Evolutionary conservation across 306 rosid species (phyloP).

Genomic region (Trifolium dubium): DNA sequence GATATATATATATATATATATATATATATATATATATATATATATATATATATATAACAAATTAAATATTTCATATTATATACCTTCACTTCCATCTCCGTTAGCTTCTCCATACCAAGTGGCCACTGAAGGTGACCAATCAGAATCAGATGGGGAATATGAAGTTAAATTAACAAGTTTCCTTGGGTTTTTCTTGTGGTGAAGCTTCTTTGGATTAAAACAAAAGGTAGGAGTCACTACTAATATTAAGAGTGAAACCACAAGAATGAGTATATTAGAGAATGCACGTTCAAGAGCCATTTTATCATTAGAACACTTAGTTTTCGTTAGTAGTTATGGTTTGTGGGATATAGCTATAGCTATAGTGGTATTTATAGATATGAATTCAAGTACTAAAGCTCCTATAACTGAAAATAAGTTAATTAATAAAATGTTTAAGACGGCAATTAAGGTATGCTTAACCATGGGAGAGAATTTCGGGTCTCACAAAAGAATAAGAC

Average conservation of each 20-base stretch:
- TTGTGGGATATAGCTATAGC: constrained; percentile 22
- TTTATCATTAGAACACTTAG: background rate
- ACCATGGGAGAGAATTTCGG: background rate
- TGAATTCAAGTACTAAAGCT: background rate
- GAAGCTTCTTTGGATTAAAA: constrained; percentile 47
- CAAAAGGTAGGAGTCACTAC: constrained; percentile 46
- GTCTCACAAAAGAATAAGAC: constrained; percentile 33
- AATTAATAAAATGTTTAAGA: constrained; percentile 25
- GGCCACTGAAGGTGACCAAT: constrained; percentile 58
- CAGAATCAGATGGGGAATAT: constrained; percentile 35
- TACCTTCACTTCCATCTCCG: constrained; percentile 76
- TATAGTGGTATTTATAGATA: constrained; percentile 47
- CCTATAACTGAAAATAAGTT: background rate
- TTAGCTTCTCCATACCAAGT: constrained; percentile 72
- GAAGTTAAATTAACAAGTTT: constrained; percentile 47
- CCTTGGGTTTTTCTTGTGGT: constrained; percentile 31
- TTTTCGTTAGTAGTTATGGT: constrained; percentile 4
- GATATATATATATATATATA: background rate
- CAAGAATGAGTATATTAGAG: background rate
- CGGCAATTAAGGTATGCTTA: constrained; percentile 30
- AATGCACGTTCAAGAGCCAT: constrained; percentile 42
- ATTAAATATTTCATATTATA: background rate
- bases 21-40: background rate
- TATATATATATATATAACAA: background rate
- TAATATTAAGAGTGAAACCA: constrained; percentile 37